phyloP scores from a whole-genome alignment of 139 green algal species.

The Pleodorina starrii region DNA sequence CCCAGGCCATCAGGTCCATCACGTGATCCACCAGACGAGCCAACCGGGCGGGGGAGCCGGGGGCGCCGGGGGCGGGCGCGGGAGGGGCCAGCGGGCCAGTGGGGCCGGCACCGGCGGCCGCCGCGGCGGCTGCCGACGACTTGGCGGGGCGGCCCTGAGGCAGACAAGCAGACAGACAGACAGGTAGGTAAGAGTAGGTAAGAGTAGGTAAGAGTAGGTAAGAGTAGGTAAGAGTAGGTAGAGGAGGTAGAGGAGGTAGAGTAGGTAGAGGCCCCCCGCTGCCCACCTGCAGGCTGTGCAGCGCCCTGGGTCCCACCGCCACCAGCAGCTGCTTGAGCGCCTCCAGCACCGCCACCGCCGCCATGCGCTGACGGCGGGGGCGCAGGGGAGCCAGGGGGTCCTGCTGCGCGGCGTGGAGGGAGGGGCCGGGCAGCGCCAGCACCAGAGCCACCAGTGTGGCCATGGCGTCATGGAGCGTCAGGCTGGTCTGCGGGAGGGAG shows the following conservation, averaged over 20 bases:
- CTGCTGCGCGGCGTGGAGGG: constrained; percentile 16
- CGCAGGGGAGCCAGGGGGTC: constrained; percentile 46
- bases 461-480: constrained; percentile 35
- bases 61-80: constrained; percentile 26
- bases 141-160: constrained; percentile 41
- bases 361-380: background rate
- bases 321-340: constrained; percentile 43
- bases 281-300: constrained; percentile 23
- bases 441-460: constrained; percentile 8
- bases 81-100: background rate
- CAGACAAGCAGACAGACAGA: no score
- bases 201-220: no score
- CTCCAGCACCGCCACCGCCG: constrained; percentile 32
- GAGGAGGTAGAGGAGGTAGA: no score
- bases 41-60: constrained; percentile 42
- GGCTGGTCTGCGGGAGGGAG: background rate
- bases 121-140: background rate
- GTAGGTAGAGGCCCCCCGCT: no score
- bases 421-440: constrained; percentile 47
- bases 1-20: constrained; percentile 46
- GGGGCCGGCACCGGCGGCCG: background rate
- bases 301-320: background rate
- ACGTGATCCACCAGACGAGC: constrained; percentile 40
- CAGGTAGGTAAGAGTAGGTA: no score
- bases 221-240: no score